Conservation (phyloP, 2,329 filamentous ascomycete genomes). For the Mariannaea sp. region DNA sequence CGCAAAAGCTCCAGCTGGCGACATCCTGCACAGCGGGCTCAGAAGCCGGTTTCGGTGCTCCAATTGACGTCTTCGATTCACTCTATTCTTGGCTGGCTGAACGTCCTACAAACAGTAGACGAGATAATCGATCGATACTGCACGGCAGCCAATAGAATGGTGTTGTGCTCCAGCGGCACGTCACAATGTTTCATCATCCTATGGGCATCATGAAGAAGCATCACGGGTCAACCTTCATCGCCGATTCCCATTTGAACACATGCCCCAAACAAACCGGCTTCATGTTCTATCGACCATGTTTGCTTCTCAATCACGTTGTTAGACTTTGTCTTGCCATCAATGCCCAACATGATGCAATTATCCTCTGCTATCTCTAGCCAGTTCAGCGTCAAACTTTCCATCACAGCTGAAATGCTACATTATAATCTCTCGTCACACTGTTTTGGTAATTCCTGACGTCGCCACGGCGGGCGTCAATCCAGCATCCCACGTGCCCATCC, state of each 20-base stretch:
- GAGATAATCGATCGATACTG: constrained; percentile 12
- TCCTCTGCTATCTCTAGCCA: background rate
- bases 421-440: constrained; percentile 20
- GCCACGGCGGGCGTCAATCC: constrained; percentile 13
- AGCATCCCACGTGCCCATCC: constrained; percentile 26
- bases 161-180: background rate
- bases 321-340: background rate
- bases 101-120: no score
- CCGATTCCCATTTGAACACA: background rate
- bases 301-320: background rate
- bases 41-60: constrained; percentile 4
- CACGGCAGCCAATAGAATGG: background rate
- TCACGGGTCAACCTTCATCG: background rate
- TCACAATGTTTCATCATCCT: constrained; percentile 6
- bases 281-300: background rate
- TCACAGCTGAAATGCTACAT: constrained; percentile 2
- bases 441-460: constrained; percentile 28
- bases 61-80: constrained; percentile 8
- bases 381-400: constrained; percentile 2
- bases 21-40: no score
- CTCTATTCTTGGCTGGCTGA: background rate
- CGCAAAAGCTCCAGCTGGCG: no score
- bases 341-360: constrained; percentile 8
- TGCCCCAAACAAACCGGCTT: background rate
- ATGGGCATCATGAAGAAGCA: no score